Base-by-base conservation (phyloP, 306 rosid species). In the Phaseolus lunatus region DNA sequence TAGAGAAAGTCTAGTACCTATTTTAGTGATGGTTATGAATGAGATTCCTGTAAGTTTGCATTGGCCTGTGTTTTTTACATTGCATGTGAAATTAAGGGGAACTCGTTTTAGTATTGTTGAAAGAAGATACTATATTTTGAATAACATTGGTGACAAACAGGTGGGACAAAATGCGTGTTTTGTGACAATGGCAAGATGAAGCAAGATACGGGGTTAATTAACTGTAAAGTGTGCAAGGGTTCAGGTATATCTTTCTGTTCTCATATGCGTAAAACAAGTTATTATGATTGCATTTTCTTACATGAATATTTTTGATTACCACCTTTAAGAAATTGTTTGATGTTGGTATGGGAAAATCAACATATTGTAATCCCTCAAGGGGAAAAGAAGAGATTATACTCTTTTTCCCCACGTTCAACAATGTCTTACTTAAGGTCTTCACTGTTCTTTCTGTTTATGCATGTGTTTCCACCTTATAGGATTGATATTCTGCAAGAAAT, bases 171-270 rank as follows among this genome's bases (percentile, higher is more conserved):
- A 80, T 95, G 99, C 70, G 88, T 95, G 23, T 95, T 95, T 76
- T 95, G 99, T 70, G 80, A 81, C 73, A 27, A 83, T 50, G 99
- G 99, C 67, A 95, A 95, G 92, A 95, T 92, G 99, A 87, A 92
- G 88, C 78, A 80, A 80, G 97, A 88, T 26, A 73, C 61, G 24
- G 94, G 97, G 70, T 72, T 88, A 84, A 76, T 87, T 76, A 90
- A 95, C 73, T 95, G 98, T 78, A 95, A 82, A 83, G 97, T 95
- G 70, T 95, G 99, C 88, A 95, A 92, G 80, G 99, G 99, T 29
- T 89, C 97, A 91, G 98, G 98, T 95, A 92, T 72, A 63, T 72
- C 53, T 71, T 58, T 82, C 79, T 70, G 27, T 67, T 33, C 9
- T 63, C 13, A 14, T 5, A 2, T 44, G 2, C 70, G 24, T 75